Conservation (phyloP, 768 basidiomycete species). For the Royoungia palumana region DNA sequence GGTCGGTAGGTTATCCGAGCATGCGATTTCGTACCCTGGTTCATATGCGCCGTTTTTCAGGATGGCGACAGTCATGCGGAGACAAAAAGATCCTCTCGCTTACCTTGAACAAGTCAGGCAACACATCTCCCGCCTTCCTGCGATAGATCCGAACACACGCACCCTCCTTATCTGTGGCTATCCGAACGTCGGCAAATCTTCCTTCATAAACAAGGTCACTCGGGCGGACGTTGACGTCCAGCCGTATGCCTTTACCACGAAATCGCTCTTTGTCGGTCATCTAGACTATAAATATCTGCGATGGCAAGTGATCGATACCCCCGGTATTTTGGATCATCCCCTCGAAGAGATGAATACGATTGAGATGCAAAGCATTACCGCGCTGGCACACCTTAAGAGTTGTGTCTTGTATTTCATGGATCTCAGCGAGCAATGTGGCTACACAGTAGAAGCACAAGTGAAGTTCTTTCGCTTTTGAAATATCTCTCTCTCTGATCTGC, state of each 20-base stretch:
- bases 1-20: constrained; percentile 71
- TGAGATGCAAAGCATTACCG: constrained; percentile 99
- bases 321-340: constrained; percentile 96
- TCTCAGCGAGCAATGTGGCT: constrained; percentile 96
- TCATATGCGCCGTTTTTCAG: constrained; percentile 35
- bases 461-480: constrained; percentile 20
- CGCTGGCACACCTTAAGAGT: constrained; percentile 91
- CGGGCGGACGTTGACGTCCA: constrained; percentile 99
- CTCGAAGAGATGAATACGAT: constrained; percentile 99
- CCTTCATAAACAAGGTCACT: constrained; percentile 99
- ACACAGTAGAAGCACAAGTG: constrained; percentile 94
- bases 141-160: constrained; percentile 97
- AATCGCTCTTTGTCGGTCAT: constrained; percentile 97
- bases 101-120: constrained; percentile 99
- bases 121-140: constrained; percentile 96
- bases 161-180: constrained; percentile 98
- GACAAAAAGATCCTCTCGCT: constrained; percentile 97
- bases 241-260: constrained; percentile 99
- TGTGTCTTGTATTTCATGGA: constrained; percentile 99
- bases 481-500: neutral
- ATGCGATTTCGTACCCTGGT: neutral
- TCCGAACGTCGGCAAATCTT: constrained; percentile 99
- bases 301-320: constrained; percentile 99
- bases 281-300: constrained; percentile 98
- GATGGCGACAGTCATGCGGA: constrained; percentile 98